Base-by-base conservation (phyloP, 768 basidiomycete genomes). In the Pholiota conissans region DNA sequence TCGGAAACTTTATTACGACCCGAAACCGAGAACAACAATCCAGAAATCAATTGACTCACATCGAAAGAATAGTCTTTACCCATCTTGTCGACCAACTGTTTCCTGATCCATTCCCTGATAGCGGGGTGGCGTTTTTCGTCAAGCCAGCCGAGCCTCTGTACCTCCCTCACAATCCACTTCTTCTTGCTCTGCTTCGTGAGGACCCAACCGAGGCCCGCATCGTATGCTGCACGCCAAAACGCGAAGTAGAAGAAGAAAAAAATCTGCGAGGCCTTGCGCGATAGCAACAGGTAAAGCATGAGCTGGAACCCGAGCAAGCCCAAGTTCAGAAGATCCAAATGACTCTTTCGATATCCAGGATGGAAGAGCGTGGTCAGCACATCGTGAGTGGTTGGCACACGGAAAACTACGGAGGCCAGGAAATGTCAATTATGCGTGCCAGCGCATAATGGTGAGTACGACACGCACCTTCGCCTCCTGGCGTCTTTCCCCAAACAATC, bases 111-210 rank as follows among this genome's bases (percentile, higher is more conserved):
- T 39, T 78, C 65, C 56, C 90, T 80, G 57, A 91, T 75, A 6
- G 64, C 71, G 0, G 93, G 91, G 24, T 78, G 73, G 20, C 86
- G 79, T 45, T 78, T 67, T 61, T 79, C 77, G 69, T 98, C 94
- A n/a, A 99, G 82, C 95, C 95, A 98, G 3, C 93, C 96, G 22
- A 85, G 74, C 3, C 80, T 76, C 56, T 90, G 84, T 1, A 98
- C 79, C 64, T 89, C 84, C 28, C 84, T 79, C 45, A 97, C 94
- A 63, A 99, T 92, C 91, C 93, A 98, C 66, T 85, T 89, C 74
- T 85, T 87, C 77, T 96, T 95, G 79, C 93, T 96, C 74, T 99
- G 97, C 70, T 91, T 90, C 9, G 93, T 93, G 56, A 99, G 78
- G 10, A 98, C 84, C 87, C 90, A 97, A 0, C 95, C 97, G 46